These are phyloP conservation scores for Mrakia gelida DNA, from an alignment of 768 basidiomycete genomes.

Conservation along the genomic window DNA sequence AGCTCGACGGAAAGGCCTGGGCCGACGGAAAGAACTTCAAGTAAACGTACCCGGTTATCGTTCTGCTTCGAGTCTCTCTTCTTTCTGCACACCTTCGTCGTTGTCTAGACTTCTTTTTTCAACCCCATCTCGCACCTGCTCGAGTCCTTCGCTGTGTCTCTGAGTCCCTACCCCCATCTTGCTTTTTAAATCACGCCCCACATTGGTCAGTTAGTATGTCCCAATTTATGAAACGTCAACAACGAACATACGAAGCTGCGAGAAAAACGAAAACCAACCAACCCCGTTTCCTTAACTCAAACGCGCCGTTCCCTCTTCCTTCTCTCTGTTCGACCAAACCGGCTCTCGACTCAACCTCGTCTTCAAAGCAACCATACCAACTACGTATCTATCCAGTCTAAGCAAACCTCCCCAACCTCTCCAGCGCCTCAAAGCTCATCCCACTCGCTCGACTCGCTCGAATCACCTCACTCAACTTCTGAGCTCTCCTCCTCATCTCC, in stretches of 20 bases:
- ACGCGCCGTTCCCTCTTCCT: too few relatives aligned
- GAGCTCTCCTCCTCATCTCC: too few relatives aligned
- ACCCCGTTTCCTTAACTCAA: too few relatives aligned
- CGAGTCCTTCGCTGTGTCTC: too few relatives aligned
- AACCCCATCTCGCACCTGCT: not conserved
- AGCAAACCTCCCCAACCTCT: too few relatives aligned
- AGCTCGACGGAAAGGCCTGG: constrained; percentile 84
- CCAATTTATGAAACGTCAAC: constrained; percentile 14
- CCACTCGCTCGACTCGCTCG: too few relatives aligned
- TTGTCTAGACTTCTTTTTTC: not conserved
- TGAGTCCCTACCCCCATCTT: not conserved
- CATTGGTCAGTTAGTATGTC: not conserved
- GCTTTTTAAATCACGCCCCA: constrained; percentile 1
- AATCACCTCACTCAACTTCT: too few relatives aligned
- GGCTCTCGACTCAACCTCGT: too few relatives aligned
- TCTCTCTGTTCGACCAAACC: too few relatives aligned
- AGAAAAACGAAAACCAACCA: too few relatives aligned
- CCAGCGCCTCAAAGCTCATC: too few relatives aligned
- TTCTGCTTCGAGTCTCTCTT: not conserved
- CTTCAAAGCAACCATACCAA: not conserved
- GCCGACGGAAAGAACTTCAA: constrained; percentile 50
- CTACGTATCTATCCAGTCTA: too few relatives aligned
- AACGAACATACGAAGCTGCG: not conserved
- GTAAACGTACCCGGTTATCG: constrained; percentile 7
- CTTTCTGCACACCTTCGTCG: not conserved